phyloP scores from a whole-genome alignment of 768 basidiomycete species.

The Pleurotus salmoneostramineus region DNA sequence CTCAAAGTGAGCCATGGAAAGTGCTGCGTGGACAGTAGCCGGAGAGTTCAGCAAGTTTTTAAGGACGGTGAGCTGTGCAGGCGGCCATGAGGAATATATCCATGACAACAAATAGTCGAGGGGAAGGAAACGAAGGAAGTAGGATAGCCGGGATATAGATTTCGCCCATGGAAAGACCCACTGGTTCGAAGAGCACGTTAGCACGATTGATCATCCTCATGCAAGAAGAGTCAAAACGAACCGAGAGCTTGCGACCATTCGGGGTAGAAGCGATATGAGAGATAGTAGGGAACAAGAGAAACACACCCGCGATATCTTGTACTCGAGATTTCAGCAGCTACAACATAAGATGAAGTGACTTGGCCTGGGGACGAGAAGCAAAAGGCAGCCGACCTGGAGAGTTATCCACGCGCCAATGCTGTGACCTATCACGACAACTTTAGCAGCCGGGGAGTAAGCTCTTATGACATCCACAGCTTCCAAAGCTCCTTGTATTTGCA shows the following conservation, averaged over 20 bases:
- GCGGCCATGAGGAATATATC: slow-evolving; percentile 50
- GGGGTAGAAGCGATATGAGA: slow-evolving; percentile 60
- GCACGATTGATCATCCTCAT: too few species aligned
- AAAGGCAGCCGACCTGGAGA: slow-evolving; percentile 40
- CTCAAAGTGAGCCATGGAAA: slow-evolving; percentile 66
- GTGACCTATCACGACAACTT: slow-evolving; percentile 54
- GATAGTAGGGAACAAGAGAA: slow-evolving; percentile 71
- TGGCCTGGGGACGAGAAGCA: background rate
- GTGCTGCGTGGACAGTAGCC: slow-evolving; percentile 42
- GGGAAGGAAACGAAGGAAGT: slow-evolving; percentile 32
- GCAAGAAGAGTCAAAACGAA: slow-evolving; percentile 26
- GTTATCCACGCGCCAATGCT: slow-evolving; percentile 74
- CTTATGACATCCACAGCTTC: slow-evolving; percentile 47
- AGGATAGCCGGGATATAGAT: slow-evolving; percentile 38
- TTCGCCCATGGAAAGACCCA: slow-evolving; percentile 4
- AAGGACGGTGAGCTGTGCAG: slow-evolving; percentile 39
- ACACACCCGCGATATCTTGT: slow-evolving; percentile 33
- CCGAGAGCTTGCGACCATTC: slow-evolving; percentile 56
- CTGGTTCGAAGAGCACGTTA: background rate
- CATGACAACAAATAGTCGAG: slow-evolving; percentile 22
- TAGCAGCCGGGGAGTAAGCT: slow-evolving; percentile 27
- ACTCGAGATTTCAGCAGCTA: slow-evolving; percentile 51
- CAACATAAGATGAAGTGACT: background rate
- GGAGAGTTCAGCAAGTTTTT: slow-evolving; percentile 49
- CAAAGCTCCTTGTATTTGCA: slow-evolving; percentile 53